Conservation (phyloP, 108 stramenopile genomes). For the Fragilaria radians region DNA sequence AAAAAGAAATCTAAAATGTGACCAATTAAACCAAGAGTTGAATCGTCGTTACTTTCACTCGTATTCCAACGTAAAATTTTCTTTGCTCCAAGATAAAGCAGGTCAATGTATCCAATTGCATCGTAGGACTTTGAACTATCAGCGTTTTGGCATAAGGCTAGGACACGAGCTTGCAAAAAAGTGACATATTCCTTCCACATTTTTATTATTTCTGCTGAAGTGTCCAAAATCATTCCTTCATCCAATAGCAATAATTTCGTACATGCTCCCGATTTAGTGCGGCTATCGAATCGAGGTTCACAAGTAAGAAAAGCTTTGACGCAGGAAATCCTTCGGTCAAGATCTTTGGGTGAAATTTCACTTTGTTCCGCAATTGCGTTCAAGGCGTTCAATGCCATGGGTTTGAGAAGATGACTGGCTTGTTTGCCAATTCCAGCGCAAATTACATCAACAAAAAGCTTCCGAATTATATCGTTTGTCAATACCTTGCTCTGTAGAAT, state of each 20-base stretch:
- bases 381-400: constrained; percentile 1
- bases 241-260: constrained; percentile 36
- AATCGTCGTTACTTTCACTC: constrained; percentile 9
- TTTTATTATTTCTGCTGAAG: background rate
- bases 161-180: constrained; percentile 26
- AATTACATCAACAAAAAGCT: constrained; percentile 57
- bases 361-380: constrained; percentile 6
- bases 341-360: constrained; percentile 11
- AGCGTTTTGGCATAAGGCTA: constrained; percentile 2
- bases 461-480: constrained; percentile 35
- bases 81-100: constrained; percentile 32
- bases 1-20: constrained; percentile 53
- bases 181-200: constrained; percentile 29
- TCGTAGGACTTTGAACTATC: constrained; percentile 6
- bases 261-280: constrained; percentile 56
- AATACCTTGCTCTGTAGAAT: constrained; percentile 37
- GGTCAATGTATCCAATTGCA: constrained; percentile 34
- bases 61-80: constrained; percentile 12
- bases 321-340: constrained; percentile 33
- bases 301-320: constrained; percentile 42
- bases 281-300: constrained; percentile 61
- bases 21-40: constrained; percentile 20
- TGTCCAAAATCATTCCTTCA: background rate
- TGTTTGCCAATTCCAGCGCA: constrained; percentile 41
- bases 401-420: background rate